A percentile compares a stretch with the other conserved stretches of the same genome.
phyloP scores from a whole-genome alignment of 768 basidiomycete genomes.

The Heimioporus sp. region DNA sequence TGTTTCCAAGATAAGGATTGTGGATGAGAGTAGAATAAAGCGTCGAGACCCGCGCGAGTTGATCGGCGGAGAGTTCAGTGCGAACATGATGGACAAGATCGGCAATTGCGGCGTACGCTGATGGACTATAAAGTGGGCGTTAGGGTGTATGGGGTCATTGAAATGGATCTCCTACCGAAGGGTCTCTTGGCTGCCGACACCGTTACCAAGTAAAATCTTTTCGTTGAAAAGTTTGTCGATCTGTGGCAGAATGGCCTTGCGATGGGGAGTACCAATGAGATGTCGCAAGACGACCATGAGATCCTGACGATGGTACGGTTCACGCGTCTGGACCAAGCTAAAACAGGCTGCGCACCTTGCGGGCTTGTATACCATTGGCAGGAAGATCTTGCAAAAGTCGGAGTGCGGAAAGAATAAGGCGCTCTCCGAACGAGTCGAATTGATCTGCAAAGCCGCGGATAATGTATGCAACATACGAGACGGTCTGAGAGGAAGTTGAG shows the following conservation, averaged over 20 bases:
- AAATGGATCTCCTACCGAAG: constrained; percentile 52
- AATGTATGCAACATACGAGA: constrained; percentile 90
- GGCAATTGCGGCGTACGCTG: constrained; percentile 84
- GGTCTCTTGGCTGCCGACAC: constrained; percentile 81
- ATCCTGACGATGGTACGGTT: constrained; percentile 50
- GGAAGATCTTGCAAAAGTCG: constrained; percentile 95
- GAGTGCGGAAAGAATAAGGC: constrained; percentile 73
- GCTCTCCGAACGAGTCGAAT: constrained; percentile 74
- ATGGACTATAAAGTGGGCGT: constrained; percentile 47
- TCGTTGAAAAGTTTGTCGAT: constrained; percentile 92
- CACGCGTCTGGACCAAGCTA: not conserved
- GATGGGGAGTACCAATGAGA: constrained; percentile 74
- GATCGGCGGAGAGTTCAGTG: constrained; percentile 70
- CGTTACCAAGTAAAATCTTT: constrained; percentile 80
- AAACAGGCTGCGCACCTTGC: constrained; percentile 55
- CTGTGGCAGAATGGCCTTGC: constrained; percentile 74
- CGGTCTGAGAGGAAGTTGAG: constrained; percentile 51
- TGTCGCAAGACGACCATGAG: constrained; percentile 91
- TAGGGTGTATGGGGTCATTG: not conserved
- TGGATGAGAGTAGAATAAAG: constrained; percentile 88
- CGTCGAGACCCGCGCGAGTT: constrained; percentile 75
- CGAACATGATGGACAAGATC: constrained; percentile 94
- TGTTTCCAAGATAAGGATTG: constrained; percentile 76
- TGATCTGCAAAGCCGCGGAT: constrained; percentile 67
- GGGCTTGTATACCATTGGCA: constrained; percentile 71